Conservation (phyloP, 2,329 filamentous ascomycete genomes). For the Aureobasidium namibiae region DNA sequence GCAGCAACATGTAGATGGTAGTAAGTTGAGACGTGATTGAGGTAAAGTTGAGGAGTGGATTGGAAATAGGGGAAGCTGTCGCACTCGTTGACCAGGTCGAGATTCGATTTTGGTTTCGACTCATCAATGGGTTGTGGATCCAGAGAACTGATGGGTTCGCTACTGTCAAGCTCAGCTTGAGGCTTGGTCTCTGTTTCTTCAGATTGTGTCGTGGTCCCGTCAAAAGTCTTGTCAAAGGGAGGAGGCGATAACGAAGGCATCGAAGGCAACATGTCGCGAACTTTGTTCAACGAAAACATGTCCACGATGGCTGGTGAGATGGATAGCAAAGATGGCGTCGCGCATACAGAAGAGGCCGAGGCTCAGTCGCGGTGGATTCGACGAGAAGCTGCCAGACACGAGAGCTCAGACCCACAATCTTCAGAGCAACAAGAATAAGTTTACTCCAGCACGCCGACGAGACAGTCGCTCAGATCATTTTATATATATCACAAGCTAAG, state of each 20-base stretch:
- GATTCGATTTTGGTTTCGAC: conserved; percentile 35
- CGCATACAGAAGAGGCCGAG: conserved; percentile 4
- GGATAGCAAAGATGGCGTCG: neutral
- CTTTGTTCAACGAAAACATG: conserved; percentile 24
- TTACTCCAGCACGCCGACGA: neutral
- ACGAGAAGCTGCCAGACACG: conserved; percentile 1
- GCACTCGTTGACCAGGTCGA: conserved; percentile 50
- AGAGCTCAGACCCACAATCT: conserved; percentile 7
- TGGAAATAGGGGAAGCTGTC: conserved; percentile 68
- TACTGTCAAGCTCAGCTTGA: neutral
- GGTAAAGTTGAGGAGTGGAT: conserved; percentile 49
- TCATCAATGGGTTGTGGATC: conserved; percentile 22
- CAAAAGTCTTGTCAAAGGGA: conserved; percentile 14
- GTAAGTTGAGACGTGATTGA: conserved; percentile 38
- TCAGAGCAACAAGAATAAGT: neutral
- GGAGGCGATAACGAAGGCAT: conserved; percentile 17
- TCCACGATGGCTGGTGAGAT: conserved; percentile 17
- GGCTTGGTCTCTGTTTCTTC: neutral
- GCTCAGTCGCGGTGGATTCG: neutral
- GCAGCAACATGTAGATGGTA: conserved; percentile 60
- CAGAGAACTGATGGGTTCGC: conserved; percentile 3
- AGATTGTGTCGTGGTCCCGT: conserved; percentile 15
- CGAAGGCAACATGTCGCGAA: conserved; percentile 25
- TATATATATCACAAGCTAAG: neutral
- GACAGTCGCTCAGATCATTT: neutral